Evolutionary conservation across 75 land plant genomes (phyloP).

Genomic region (Larix kaempferi): DNA sequence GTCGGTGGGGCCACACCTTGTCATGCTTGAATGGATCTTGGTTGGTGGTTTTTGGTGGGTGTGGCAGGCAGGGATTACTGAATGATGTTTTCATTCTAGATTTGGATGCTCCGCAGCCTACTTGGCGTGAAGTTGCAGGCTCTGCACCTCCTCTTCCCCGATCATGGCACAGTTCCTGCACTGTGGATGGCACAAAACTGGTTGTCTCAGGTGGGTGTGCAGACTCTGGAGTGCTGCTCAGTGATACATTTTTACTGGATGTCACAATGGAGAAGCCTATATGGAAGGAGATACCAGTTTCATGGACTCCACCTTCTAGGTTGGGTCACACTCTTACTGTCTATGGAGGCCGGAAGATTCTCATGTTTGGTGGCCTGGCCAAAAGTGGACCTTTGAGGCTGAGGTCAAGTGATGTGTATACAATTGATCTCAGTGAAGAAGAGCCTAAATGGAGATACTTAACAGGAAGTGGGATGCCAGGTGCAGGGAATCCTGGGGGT

Average conservation of each 20-base stretch:
- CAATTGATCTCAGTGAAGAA: constrained; percentile 71
- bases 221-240: constrained; percentile 81
- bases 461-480: constrained; percentile 35
- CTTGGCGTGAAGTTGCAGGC: constrained; percentile 76
- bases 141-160: constrained; percentile 74
- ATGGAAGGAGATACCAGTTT: constrained; percentile 78
- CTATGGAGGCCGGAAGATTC: constrained; percentile 60
- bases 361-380: constrained; percentile 87
- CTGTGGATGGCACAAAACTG: constrained; percentile 77
- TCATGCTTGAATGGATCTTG: constrained; percentile 77
- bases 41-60: constrained; percentile 85
- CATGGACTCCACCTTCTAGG: constrained; percentile 72
- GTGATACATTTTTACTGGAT: constrained; percentile 82
- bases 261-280: constrained; percentile 69
- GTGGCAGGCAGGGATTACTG: constrained; percentile 72
- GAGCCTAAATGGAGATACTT: constrained; percentile 68
- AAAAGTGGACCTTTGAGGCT: constrained; percentile 70
- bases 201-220: constrained; percentile 92
- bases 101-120: constrained; percentile 74
- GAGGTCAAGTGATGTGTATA: constrained; percentile 73
- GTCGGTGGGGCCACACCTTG: constrained; percentile 87
- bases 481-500: constrained; percentile 39
- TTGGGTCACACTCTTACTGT: constrained; percentile 77
- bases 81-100: constrained; percentile 85
- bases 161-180: constrained; percentile 93